Conservation (phyloP, 2,329 filamentous ascomycete species). For the Mollisiaceae sp. region DNA sequence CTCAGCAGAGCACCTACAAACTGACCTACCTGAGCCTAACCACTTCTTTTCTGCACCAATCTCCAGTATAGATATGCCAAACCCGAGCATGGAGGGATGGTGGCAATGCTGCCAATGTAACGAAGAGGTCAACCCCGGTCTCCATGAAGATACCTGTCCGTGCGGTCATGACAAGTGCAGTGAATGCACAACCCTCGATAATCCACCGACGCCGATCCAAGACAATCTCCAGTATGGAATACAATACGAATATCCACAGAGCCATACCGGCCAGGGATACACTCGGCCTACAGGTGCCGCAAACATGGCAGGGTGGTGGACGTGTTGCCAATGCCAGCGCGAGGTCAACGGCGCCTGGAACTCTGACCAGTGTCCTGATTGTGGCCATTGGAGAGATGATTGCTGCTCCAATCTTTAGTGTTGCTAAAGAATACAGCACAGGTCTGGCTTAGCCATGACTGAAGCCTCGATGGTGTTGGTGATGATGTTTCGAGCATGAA, state of each 20-base stretch:
- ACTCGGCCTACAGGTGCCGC: not conserved
- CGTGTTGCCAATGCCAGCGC: constrained; percentile 23
- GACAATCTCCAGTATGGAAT: not conserved
- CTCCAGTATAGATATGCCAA: not conserved
- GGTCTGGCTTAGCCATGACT: not conserved
- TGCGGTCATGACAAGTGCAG: constrained; percentile 17
- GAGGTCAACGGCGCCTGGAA: constrained; percentile 23
- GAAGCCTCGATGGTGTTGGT: not conserved
- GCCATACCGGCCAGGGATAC: not conserved
- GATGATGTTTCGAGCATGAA: not conserved
- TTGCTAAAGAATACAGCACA: not conserved
- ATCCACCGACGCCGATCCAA: not conserved
- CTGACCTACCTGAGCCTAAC: not conserved
- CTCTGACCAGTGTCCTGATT: constrained; percentile 28
- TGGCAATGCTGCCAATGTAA: constrained; percentile 21
- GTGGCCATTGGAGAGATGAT: constrained; percentile 19
- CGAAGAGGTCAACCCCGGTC: not conserved
- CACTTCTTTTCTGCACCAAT: not conserved
- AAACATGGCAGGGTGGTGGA: constrained; percentile 23
- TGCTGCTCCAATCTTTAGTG: constrained; percentile 11
- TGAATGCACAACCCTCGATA: not conserved
- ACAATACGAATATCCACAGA: not conserved
- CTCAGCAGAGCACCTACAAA: not conserved
- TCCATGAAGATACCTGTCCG: not conserved
- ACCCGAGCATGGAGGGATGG: not conserved